phyloP scores from a whole-genome alignment of 495 filamentous ascomycete species.

The Aspergillus steynii region DNA sequence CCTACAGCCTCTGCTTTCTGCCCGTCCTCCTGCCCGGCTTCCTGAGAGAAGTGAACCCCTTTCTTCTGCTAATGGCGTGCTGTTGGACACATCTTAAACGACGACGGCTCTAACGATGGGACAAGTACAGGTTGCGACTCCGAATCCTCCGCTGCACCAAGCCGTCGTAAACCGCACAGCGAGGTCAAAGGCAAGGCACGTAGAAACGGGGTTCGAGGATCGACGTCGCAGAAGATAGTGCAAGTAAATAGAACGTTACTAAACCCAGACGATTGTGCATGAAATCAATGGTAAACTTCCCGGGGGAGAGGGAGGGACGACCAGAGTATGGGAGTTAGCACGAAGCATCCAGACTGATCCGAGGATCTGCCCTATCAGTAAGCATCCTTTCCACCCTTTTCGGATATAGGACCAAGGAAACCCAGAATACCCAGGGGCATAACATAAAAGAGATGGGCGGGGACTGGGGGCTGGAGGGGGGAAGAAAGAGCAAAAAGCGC shows the following conservation, averaged over 20 bases:
- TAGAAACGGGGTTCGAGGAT: background rate
- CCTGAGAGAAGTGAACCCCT: background rate
- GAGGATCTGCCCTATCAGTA: background rate
- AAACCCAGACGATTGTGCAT: background rate
- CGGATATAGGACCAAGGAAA: background rate
- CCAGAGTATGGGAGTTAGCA: background rate
- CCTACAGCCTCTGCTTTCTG: background rate
- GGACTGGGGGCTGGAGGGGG: background rate
- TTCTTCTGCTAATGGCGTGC: conserved; percentile 4
- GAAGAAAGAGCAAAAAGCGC: background rate
- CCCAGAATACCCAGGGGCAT: background rate
- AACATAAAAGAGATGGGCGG: background rate
- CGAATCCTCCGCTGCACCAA: background rate
- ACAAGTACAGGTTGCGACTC: background rate
- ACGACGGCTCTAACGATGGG: background rate
- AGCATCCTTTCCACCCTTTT: background rate
- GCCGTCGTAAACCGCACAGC: background rate
- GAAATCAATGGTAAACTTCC: background rate
- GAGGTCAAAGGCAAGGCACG: background rate
- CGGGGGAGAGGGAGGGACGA: background rate
- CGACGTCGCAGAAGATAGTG: background rate
- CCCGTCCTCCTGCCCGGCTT: conserved; percentile 1
- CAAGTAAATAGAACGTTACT: background rate
- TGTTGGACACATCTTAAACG: background rate
- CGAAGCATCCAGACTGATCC: background rate